Conservation (phyloP, 2,329 filamentous ascomycete genomes). For the Aspergillus sp. region DNA sequence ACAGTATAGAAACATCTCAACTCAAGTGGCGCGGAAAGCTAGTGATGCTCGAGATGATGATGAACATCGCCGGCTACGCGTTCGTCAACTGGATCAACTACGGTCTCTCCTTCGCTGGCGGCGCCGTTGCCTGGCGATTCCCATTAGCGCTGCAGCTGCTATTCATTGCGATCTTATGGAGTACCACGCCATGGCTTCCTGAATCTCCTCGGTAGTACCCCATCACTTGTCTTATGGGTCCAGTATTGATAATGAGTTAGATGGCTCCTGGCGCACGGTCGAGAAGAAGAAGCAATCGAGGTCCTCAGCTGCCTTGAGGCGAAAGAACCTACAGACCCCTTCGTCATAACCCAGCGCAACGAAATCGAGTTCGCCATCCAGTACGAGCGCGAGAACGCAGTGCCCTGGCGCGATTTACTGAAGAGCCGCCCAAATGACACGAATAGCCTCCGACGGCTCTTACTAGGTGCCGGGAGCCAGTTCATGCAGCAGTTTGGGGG, state of each 20-base stretch:
- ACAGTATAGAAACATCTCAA: constrained; percentile 41
- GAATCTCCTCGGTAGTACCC: constrained; percentile 19
- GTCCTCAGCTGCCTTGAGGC: constrained; percentile 52
- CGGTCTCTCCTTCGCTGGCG: constrained; percentile 48
- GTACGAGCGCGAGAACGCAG: constrained; percentile 52
- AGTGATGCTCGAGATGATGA: constrained; percentile 50
- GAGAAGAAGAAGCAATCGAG: constrained; percentile 47
- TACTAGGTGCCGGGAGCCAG: constrained; percentile 57
- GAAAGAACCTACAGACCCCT: constrained; percentile 46
- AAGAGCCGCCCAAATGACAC: constrained; percentile 45
- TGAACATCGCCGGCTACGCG: constrained; percentile 53
- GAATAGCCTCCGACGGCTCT: constrained; percentile 50
- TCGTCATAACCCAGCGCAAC: constrained; percentile 43
- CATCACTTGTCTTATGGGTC: background rate
- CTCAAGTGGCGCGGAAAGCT: constrained; percentile 47
- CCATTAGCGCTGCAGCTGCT: constrained; percentile 52
- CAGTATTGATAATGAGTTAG: constrained; percentile 17
- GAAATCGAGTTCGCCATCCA: constrained; percentile 51
- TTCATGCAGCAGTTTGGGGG: constrained; percentile 52
- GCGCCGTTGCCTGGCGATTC: constrained; percentile 46
- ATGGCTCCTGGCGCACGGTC: constrained; percentile 46
- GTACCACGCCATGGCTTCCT: constrained; percentile 40
- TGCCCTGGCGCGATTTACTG: constrained; percentile 52
- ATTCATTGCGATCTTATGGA: constrained; percentile 49
- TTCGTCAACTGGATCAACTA: constrained; percentile 55